These are phyloP conservation scores for Suillus occidentalis DNA, from an alignment of 768 basidiomycete genomes.

Conservation along the genomic window DNA sequence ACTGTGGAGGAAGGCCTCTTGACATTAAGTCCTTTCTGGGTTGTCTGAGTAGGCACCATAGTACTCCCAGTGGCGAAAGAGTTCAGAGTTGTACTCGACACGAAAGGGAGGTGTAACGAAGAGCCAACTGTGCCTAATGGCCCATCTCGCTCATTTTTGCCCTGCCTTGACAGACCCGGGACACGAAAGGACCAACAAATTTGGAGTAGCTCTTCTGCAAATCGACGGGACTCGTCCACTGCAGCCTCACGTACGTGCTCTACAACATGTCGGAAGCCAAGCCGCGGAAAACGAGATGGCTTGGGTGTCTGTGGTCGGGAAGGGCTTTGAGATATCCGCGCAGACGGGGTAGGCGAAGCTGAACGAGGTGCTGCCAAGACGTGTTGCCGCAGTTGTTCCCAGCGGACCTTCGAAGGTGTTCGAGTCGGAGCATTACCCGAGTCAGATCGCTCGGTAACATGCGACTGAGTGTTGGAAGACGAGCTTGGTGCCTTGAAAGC, in stretches of 20 bases:
- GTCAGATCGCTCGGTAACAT: constrained; percentile 3
- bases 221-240: constrained; percentile 47
- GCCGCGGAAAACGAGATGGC: constrained; percentile 46
- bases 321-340: constrained; percentile 6
- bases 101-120: constrained; percentile 42
- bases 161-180: constrained; percentile 34
- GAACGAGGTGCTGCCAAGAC: constrained; percentile 39
- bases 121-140: constrained; percentile 33
- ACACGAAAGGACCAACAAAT: constrained; percentile 57
- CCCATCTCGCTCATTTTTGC: constrained; percentile 28
- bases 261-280: constrained; percentile 65
- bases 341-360: constrained; percentile 20
- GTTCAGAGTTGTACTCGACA: constrained; percentile 37
- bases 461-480: background rate
- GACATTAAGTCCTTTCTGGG: constrained; percentile 34
- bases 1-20: constrained; percentile 47
- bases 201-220: constrained; percentile 56
- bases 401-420: constrained; percentile 43
- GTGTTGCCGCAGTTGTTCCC: constrained; percentile 56
- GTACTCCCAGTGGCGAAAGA: constrained; percentile 16
- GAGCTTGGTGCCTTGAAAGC: constrained; percentile 9
- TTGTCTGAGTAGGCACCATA: constrained; percentile 22
- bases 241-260: constrained; percentile 57
- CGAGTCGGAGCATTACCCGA: constrained; percentile 1
- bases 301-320: constrained; percentile 43